Evolutionary conservation across 805 yeast genomes (phyloP), one percentile per base, ranked within the genome.

Genomic region (Candida sphagnicola): DNA sequence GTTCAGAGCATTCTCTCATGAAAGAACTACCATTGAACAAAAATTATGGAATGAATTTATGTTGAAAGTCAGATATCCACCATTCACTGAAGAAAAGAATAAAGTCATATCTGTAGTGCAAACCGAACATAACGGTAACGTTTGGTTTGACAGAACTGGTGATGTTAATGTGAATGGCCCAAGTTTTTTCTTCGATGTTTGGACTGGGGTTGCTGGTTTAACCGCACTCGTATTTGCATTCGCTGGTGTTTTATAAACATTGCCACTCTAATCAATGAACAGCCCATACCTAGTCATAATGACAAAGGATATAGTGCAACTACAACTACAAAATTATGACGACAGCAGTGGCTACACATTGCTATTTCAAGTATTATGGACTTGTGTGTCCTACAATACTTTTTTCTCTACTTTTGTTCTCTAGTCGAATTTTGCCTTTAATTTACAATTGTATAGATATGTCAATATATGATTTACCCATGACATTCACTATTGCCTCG

Each of bases 31-130:
- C 2, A 55, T 85, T 47, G 74, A 69, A 34, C 86, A 83, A 56
- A 80, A 83, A 12, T 71, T 70, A 42, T 79, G 81, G 81, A 68
- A 69, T 35, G 96, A 88, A 51, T 48, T 64, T 13, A 46, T 80
- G 18, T 53, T 82, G 37, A 61, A 69, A n/a, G 67, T 74, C 31
- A 75, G 95, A 53, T 84, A 82, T 50, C 82, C 89, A 6, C 95
- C 93, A 14, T 70, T 65, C 49, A 57, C 59, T 3, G 40, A 48
- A 0, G 50, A 52, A 33, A 76, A 79, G 44, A 55, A 55, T 28
- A 44, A 37, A 2, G 43, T 62, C 15, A 36, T 67, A 4, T 47
- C 45, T 29, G 46, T 50, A 2, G 50, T 68, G 6, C 49, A 57
- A 48, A 44, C 52, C n/a, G 54, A 47, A 5, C 53, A 62, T 46